These are phyloP conservation scores for Tympanopsis confertula DNA, from an alignment of 2,329 filamentous ascomycete species.

Conservation along the genomic window DNA sequence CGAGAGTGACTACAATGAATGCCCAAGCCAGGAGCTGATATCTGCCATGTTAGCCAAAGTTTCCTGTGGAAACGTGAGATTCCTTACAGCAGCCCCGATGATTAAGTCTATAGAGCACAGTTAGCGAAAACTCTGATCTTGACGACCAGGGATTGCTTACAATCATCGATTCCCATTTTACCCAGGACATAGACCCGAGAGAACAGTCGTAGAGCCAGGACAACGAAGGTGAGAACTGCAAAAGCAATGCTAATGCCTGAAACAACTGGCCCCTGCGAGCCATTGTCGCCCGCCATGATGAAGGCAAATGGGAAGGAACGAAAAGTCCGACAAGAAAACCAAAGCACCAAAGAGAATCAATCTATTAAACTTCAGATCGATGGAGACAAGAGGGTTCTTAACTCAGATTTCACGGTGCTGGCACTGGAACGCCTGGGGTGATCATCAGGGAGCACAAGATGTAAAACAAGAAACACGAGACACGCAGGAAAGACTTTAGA, in stretches of 20 bases:
- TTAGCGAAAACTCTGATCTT: not conserved
- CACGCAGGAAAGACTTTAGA: too few relatives aligned
- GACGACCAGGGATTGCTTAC: conserved; percentile 5
- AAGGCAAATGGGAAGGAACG: not conserved
- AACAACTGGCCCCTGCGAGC: conserved; percentile 20
- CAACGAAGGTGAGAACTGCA: conserved; percentile 20
- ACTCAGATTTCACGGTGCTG: too few relatives aligned
- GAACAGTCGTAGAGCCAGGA: conserved; percentile 22
- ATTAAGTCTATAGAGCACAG: conserved; percentile 6
- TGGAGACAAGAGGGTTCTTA: too few relatives aligned
- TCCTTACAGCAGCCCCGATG: conserved; percentile 6
- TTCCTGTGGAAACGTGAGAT: not conserved
- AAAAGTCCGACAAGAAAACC: not conserved
- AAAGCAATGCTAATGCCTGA: conserved; percentile 21
- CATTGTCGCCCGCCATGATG: conserved; percentile 5
- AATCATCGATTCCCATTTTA: conserved; percentile 16
- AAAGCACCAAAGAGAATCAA: conserved; percentile 16
- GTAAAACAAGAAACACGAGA: too few relatives aligned
- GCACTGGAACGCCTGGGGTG: too few relatives aligned
- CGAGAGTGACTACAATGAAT: conserved; percentile 20
- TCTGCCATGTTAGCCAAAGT: conserved; percentile 3
- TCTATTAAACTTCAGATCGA: conserved; percentile 27
- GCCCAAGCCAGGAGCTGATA: conserved; percentile 19
- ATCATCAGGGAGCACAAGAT: too few relatives aligned
- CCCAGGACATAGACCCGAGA: conserved; percentile 23